phyloP scores from a whole-genome alignment of 768 basidiomycete species.

The Auricularia sp. region DNA sequence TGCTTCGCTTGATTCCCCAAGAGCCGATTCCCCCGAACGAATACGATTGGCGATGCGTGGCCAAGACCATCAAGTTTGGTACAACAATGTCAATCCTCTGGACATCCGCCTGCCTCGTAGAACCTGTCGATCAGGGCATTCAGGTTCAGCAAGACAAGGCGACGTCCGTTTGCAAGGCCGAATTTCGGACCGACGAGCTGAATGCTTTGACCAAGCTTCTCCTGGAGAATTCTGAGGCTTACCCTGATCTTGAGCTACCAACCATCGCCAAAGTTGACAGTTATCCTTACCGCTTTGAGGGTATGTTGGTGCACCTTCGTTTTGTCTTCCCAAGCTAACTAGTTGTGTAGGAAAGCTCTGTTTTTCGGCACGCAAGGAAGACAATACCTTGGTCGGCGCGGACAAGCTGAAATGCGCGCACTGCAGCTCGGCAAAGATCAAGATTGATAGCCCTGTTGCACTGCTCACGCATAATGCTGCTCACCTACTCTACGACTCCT shows the following conservation, averaged over 20 bases:
- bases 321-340: neutral
- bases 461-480: neutral
- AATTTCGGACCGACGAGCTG: neutral
- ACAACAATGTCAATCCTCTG: neutral
- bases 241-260: neutral
- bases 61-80: neutral
- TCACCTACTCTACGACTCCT: neutral
- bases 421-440: neutral
- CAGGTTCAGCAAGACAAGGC: neutral
- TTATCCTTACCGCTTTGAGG: neutral
- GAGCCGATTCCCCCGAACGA: neutral
- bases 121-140: neutral
- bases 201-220: neutral
- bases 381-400: neutral
- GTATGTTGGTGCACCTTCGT: neutral
- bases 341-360: neutral
- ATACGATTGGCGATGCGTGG: neutral
- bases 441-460: neutral
- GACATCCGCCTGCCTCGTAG: neutral
- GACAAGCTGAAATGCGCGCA: neutral
- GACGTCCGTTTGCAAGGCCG: neutral
- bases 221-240: neutral
- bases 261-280: neutral
- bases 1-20: neutral
- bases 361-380: neutral